Evolutionary conservation across 768 basidiomycete species (phyloP).

Genomic region (Hygrophorus pudorinus): DNA sequence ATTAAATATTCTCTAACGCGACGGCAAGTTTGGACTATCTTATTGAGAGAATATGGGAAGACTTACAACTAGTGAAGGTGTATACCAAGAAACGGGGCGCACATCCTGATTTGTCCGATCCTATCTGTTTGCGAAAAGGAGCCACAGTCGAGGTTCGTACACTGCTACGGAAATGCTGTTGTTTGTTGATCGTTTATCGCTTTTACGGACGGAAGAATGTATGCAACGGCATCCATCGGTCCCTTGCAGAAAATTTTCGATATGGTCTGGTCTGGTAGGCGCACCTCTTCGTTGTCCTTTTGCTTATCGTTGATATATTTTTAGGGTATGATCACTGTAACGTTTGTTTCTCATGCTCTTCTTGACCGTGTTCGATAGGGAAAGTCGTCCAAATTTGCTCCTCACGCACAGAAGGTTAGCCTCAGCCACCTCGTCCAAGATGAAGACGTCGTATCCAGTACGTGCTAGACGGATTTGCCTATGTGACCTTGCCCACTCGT

Average conservation of each 20-base stretch:
- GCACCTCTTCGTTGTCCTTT: background rate
- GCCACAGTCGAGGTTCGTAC: constrained; percentile 77
- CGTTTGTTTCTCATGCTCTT: background rate
- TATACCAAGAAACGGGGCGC: constrained; percentile 98
- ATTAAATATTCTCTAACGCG: constrained; percentile 2
- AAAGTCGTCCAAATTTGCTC: constrained; percentile 87
- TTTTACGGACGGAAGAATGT: constrained; percentile 43
- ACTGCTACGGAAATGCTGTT: background rate
- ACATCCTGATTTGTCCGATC: constrained; percentile 85
- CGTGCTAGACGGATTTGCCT: constrained; percentile 20
- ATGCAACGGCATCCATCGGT: constrained; percentile 88
- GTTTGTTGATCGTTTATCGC: background rate
- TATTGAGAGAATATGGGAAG: constrained; percentile 70
- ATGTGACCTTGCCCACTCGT: background rate
- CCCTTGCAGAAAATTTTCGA: constrained; percentile 83
- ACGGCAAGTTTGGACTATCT: constrained; percentile 53
- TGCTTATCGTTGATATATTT: background rate
- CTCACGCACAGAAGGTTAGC: constrained; percentile 92
- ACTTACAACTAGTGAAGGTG: constrained; percentile 76
- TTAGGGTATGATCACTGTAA: constrained; percentile 4
- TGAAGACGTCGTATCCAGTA: constrained; percentile 85
- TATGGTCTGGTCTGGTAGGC: constrained; percentile 89
- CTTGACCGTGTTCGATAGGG: constrained; percentile 38
- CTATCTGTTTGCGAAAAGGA: constrained; percentile 82
- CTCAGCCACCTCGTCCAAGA: constrained; percentile 75